phyloP scores from a whole-genome alignment of 495 filamentous ascomycete genomes.

The Penicillium herquei region DNA sequence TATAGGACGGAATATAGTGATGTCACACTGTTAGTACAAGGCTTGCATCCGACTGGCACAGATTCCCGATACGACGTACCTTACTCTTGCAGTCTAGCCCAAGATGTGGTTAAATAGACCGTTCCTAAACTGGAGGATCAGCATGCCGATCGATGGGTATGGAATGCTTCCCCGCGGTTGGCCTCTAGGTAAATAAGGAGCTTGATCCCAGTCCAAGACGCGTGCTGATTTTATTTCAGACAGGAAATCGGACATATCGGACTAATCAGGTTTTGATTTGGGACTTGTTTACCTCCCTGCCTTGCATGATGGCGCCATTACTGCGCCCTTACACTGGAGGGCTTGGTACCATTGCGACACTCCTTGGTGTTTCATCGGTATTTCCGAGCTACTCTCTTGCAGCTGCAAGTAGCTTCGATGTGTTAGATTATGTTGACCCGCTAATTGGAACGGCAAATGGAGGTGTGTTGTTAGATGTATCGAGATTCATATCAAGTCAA shows the following conservation, averaged over 20 bases:
- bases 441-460: constrained; percentile 59
- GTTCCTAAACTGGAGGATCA: constrained; percentile 6
- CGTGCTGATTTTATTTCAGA: neutral
- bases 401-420: constrained; percentile 23
- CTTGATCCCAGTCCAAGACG: neutral
- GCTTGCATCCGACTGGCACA: neutral
- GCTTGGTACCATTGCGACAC: constrained; percentile 5
- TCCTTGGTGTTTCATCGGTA: constrained; percentile 12
- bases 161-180: constrained; percentile 22
- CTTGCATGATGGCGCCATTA: neutral
- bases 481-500: neutral
- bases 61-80: constrained; percentile 11
- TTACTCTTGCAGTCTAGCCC: constrained; percentile 2
- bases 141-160: constrained; percentile 14
- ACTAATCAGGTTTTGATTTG: neutral
- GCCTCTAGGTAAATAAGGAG: constrained; percentile 18
- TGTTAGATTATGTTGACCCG: constrained; percentile 51
- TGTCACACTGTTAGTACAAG: neutral
- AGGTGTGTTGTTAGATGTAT: constrained; percentile 28
- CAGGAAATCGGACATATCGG: neutral
- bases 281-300: neutral
- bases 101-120: constrained; percentile 1
- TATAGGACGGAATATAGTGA: neutral
- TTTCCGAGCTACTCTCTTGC: constrained; percentile 3
- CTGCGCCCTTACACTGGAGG: neutral